Percentiles rank a stretch among this genome's conserved stretches.
These are phyloP conservation scores for Suillus subalutaceus DNA, from an alignment of 768 basidiomycete species.

Conservation along the genomic window DNA sequence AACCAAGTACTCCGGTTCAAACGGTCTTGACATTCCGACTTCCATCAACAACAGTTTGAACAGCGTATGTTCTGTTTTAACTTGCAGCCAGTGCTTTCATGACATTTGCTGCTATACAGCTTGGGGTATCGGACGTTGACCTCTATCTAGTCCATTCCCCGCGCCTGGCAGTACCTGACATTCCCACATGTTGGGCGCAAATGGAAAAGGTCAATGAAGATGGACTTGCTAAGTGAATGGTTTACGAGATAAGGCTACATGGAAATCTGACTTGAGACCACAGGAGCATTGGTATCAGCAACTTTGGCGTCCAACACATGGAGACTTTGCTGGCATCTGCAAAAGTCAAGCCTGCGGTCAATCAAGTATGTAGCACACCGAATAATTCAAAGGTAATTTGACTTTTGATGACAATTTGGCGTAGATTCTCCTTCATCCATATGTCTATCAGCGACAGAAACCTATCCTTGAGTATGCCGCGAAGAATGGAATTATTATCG, in stretches of 20 bases:
- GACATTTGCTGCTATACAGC: neutral
- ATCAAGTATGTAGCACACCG: constrained; percentile 49
- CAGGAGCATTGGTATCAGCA: constrained; percentile 76
- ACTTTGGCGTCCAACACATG: constrained; percentile 61
- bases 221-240: constrained; percentile 55
- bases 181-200: constrained; percentile 62
- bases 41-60: constrained; percentile 60
- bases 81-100: constrained; percentile 31
- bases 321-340: constrained; percentile 55
- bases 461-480: constrained; percentile 61
- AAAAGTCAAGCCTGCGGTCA: constrained; percentile 64
- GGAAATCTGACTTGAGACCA: neutral
- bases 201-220: constrained; percentile 61
- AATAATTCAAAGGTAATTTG: constrained; percentile 5
- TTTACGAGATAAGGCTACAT: no score
- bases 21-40: constrained; percentile 53
- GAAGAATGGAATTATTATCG: constrained; percentile 63
- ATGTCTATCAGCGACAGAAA: constrained; percentile 57
- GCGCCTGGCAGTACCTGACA: constrained; percentile 55
- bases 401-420: neutral
- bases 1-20: constrained; percentile 60
- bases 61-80: constrained; percentile 38
- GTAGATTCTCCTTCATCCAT: constrained; percentile 73
- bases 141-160: constrained; percentile 72
- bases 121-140: constrained; percentile 48